A percentile compares a stretch with the other conserved stretches of the same genome.
These are phyloP conservation scores for Pholiota adiposa DNA, from an alignment of 1,284 basidiomycete genomes.

Conservation along the genomic window DNA sequence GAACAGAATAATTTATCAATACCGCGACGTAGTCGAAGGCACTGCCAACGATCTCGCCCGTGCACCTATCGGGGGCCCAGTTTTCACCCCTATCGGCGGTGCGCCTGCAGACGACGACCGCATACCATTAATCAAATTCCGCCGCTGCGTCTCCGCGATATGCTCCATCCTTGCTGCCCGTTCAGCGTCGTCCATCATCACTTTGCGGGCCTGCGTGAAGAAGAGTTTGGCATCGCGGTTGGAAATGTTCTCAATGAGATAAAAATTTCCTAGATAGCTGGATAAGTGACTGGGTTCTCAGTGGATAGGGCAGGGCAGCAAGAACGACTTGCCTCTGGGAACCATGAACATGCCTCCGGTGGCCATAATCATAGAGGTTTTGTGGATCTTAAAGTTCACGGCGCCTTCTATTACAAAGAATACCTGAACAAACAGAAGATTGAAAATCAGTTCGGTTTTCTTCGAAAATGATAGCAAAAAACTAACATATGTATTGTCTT, in stretches of 20 bases:
- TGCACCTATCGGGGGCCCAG: background rate
- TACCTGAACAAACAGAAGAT: constrained; percentile 44
- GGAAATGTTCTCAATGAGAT: constrained; percentile 88
- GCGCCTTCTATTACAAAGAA: constrained; percentile 91
- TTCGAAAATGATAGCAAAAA: background rate
- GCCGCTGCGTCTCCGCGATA: constrained; percentile 18
- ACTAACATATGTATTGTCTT: constrained; percentile 92
- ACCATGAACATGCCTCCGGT: constrained; percentile 90
- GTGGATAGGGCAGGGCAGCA: constrained; percentile 3
- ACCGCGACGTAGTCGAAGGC: background rate
- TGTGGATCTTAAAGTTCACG: constrained; percentile 84
- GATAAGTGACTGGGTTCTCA: background rate
- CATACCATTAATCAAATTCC: constrained; percentile 18
- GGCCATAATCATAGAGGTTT: constrained; percentile 77
- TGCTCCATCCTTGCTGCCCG: constrained; percentile 18
- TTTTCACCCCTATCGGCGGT: background rate
- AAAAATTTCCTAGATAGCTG: constrained; percentile 74
- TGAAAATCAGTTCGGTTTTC: background rate
- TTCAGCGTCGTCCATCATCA: constrained; percentile 37
- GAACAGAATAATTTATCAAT: background rate
- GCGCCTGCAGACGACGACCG: constrained; percentile 26
- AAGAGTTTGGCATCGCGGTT: constrained; percentile 83
- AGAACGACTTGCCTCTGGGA: constrained; percentile 72
- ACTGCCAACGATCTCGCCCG: background rate
- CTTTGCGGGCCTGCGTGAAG: constrained; percentile 91